Evolutionary conservation across 1,139 yeast genomes (phyloP).

Genomic region (Candida dubliniensis): DNA sequence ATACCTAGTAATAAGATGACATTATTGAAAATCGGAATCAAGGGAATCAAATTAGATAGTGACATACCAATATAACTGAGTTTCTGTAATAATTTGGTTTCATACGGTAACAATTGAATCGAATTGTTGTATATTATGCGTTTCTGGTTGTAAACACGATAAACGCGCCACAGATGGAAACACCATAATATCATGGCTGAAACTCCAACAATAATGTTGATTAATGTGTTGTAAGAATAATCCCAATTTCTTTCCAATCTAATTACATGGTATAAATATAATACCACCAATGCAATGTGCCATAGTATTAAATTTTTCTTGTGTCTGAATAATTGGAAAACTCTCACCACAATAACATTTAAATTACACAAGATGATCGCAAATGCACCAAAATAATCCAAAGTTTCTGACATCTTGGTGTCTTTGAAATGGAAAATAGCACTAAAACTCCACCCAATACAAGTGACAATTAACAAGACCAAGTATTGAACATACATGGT

Average conservation of each 20-base stretch:
- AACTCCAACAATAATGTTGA: slow-evolving; percentile 37
- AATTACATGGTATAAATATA: slow-evolving; percentile 31
- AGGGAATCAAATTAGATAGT: slow-evolving; percentile 32
- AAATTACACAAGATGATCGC: slow-evolving; percentile 40
- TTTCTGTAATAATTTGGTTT: slow-evolving; percentile 36
- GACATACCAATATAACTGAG: slow-evolving; percentile 28
- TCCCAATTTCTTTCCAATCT: slow-evolving; percentile 38
- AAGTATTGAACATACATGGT: slow-evolving; percentile 36
- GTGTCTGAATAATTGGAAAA: slow-evolving; percentile 25
- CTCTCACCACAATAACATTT: slow-evolving; percentile 36
- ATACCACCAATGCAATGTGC: slow-evolving; percentile 15
- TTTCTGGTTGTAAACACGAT: slow-evolving; percentile 21
- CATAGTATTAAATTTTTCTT: slow-evolving; percentile 13
- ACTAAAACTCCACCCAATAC: slow-evolving; percentile 43
- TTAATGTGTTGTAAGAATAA: slow-evolving; percentile 38
- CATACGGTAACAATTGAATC: slow-evolving; percentile 41
- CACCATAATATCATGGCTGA: slow-evolving; percentile 36
- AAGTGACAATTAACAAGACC: slow-evolving; percentile 27
- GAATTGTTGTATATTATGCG: slow-evolving; percentile 34
- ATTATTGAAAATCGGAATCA: slow-evolving; percentile 38
- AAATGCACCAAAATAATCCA: slow-evolving; percentile 49
- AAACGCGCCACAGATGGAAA: slow-evolving; percentile 28
- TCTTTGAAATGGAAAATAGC: slow-evolving; percentile 44
- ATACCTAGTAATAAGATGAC: slow-evolving; percentile 35
- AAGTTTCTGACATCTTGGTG: slow-evolving; percentile 37